Conservation (phyloP, 768 basidiomycete species). For the Boletus coccyginus region DNA sequence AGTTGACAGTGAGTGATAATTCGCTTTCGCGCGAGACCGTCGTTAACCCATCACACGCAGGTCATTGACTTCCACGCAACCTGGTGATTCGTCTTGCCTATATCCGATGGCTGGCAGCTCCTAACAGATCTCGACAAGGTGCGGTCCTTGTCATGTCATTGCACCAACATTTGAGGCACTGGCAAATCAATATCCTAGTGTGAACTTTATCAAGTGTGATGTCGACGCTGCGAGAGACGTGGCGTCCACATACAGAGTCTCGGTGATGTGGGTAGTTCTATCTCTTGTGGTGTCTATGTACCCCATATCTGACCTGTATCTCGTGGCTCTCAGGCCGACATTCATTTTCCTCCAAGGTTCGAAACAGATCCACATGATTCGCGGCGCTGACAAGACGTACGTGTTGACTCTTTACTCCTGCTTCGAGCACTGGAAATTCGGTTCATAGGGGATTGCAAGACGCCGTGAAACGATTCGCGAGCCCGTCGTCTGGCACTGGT, state of each 20-base stretch:
- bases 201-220: constrained; percentile 84
- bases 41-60: constrained; percentile 33
- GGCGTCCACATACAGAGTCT: constrained; percentile 56
- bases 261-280: constrained; percentile 60
- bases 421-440: constrained; percentile 1
- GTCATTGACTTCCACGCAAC: constrained; percentile 87
- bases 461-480: constrained; percentile 53
- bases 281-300: background rate
- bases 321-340: constrained; percentile 59
- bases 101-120: background rate
- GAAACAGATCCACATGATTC: constrained; percentile 66
- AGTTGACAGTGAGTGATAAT: constrained; percentile 52
- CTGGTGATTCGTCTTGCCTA: constrained; percentile 47
- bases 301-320: background rate
- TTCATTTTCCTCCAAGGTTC: constrained; percentile 74
- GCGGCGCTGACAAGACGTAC: constrained; percentile 68
- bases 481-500: constrained; percentile 30
- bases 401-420: constrained; percentile 19
- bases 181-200: constrained; percentile 62
- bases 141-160: constrained; percentile 82
- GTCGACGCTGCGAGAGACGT: constrained; percentile 72
- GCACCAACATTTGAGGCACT: constrained; percentile 73
- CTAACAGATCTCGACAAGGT: constrained; percentile 46
- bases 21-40: background rate
- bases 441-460: constrained; percentile 55